These are phyloP conservation scores for Emmonsiellopsis sp. DNA, from an alignment of 2,329 filamentous ascomycete species.

Conservation along the genomic window DNA sequence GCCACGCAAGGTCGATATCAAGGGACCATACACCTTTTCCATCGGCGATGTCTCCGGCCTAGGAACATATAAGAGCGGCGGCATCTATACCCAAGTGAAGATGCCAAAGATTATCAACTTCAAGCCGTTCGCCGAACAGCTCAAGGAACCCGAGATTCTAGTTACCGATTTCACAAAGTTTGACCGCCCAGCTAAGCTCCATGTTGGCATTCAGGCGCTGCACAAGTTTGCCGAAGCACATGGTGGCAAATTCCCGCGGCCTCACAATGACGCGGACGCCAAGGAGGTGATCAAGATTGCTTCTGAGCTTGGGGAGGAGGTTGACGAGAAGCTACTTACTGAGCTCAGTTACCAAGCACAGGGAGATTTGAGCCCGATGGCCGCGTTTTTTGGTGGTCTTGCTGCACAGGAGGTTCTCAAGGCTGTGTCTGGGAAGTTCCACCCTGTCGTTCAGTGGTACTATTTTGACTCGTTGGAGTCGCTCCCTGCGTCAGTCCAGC, in stretches of 20 bases:
- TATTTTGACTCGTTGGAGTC: conserved; percentile 99
- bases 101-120: conserved; percentile 94
- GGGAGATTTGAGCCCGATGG: conserved; percentile 84
- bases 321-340: conserved; percentile 85
- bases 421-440: conserved; percentile 94
- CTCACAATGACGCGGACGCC: conserved; percentile 79
- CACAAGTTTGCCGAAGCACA: conserved; percentile 73
- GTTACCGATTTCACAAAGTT: conserved; percentile 97
- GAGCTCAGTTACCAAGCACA: conserved; percentile 91
- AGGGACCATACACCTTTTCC: conserved; percentile 93
- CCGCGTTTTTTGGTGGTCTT: conserved; percentile 89
- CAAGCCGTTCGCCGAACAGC: conserved; percentile 64
- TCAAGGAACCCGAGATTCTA: conserved; percentile 81
- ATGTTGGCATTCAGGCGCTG: conserved; percentile 84
- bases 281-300: conserved; percentile 65
- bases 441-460: conserved; percentile 89
- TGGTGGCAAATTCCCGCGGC: conserved; percentile 61
- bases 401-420: conserved; percentile 93
- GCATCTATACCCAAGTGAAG: conserved; percentile 92
- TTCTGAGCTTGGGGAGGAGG: conserved; percentile 57
- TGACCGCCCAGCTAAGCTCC: conserved; percentile 83
- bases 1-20: conserved; percentile 84
- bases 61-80: conserved; percentile 78
- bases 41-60: conserved; percentile 86
- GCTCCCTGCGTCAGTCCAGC: conserved; percentile 61